These are phyloP conservation scores for Sarocladium strictum DNA, from an alignment of 2,329 filamentous ascomycete species.

Conservation along the genomic window DNA sequence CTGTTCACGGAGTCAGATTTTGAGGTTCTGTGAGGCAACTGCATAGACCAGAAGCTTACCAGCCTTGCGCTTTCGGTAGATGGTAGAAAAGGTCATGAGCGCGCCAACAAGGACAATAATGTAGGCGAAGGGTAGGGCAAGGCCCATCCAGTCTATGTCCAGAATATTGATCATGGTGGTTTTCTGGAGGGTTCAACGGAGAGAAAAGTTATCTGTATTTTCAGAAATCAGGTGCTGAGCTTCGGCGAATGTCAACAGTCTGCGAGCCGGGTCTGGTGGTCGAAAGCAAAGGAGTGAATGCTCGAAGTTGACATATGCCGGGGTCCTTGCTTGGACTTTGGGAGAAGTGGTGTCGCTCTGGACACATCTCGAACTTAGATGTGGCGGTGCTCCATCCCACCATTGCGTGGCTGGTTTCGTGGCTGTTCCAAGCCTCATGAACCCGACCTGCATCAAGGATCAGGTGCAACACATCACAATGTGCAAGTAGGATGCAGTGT, in stretches of 20 bases:
- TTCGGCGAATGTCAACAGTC: neutral
- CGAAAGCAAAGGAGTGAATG: slow-evolving; percentile 3
- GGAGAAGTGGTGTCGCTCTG: slow-evolving; percentile 6
- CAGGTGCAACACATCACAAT: neutral
- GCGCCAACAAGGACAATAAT: slow-evolving; percentile 81
- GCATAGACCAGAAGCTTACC: too few relatives aligned
- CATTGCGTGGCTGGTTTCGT: neutral
- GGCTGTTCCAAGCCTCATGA: neutral
- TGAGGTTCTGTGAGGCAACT: too few relatives aligned
- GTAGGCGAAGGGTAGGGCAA: slow-evolving; percentile 84
- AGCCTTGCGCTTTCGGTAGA: slow-evolving; percentile 90
- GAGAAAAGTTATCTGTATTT: slow-evolving; percentile 1
- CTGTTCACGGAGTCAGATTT: slow-evolving; percentile 31
- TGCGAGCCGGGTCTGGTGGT: neutral
- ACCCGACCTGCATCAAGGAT: neutral
- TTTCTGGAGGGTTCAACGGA: neutral
- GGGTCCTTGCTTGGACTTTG: neutral
- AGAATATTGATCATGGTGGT: slow-evolving; percentile 34
- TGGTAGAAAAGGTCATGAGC: slow-evolving; percentile 82
- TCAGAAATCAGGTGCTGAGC: neutral
- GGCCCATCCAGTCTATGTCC: slow-evolving; percentile 71
- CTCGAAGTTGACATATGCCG: neutral
- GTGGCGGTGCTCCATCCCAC: slow-evolving; percentile 8
- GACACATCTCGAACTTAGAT: slow-evolving; percentile 8
- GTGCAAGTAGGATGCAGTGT: too few relatives aligned